Base-by-base conservation (phyloP, 768 basidiomycete genomes). In the Amyloporia xantha region DNA sequence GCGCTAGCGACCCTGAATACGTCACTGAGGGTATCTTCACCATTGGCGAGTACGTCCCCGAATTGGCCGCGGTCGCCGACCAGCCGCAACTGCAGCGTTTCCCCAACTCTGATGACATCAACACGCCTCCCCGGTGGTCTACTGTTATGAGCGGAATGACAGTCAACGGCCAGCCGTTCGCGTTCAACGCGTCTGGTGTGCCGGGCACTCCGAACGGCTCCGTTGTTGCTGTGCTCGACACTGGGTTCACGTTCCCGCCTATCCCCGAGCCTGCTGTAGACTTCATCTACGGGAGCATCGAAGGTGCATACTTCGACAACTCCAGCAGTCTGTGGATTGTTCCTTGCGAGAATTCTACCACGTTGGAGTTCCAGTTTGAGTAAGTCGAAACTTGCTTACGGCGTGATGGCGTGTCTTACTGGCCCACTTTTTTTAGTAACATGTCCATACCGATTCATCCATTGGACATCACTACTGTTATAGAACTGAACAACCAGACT, bases 131-230 rank as follows among this genome's bases (percentile, higher is more conserved):
- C 37, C 75, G 86, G 19, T 69, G 67, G 66, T 62, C 61, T 36
- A 54, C 59, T 13, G 45, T 59, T n/a, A 51, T 66, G 54, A 66
- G 66, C 55, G 50, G 52, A 23, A 63, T 66, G 57, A 73, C 81
- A 44, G 70, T 86, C 11, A 81, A 82, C 43, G 70, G 71, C 23
- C 68, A 71, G 37, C 72, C 73, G 28, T 66, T 76, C 41, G 59
- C 71, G 35, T 81, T 86, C 21, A 77, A 62, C 50, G 5, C 44
- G 51, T 55, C 57, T 24, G 41, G 45, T 13, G 58, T 61, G n/a
- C 35, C 37, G 0, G 58, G 48, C 3, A 51, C 48, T 11, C 56
- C 59, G 3, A 25, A 37, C 21, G 61, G 61, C 27, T 54, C 59
- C 49, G 51, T 54, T 38, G 61, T 62, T 19, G 60, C 59, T 5